These are phyloP conservation scores for Xylaria sp. DNA, from an alignment of 2,329 filamentous ascomycete genomes.

Conservation along the genomic window DNA sequence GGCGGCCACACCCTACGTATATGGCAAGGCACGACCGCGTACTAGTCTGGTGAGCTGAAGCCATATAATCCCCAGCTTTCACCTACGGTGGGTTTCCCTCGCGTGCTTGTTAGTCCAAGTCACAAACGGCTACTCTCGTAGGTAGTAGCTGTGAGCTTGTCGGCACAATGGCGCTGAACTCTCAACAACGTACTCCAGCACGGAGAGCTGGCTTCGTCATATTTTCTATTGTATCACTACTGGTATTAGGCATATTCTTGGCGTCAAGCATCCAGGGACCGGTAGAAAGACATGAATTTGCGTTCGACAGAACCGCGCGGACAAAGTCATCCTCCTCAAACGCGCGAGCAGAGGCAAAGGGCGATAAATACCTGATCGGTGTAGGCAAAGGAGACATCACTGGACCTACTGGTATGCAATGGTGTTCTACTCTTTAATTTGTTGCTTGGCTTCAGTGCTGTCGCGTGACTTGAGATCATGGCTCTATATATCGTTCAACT, in stretches of 20 bases:
- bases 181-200: slow-evolving; percentile 35
- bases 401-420: slow-evolving; percentile 66
- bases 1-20: slow-evolving; percentile 16
- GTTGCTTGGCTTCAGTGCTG: background rate
- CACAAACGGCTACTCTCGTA: slow-evolving; percentile 2
- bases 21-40: background rate
- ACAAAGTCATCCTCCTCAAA: slow-evolving; percentile 31
- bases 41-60: slow-evolving; percentile 16
- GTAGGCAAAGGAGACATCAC: slow-evolving; percentile 66
- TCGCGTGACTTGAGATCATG: background rate
- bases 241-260: slow-evolving; percentile 50
- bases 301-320: slow-evolving; percentile 36
- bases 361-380: slow-evolving; percentile 61
- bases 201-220: slow-evolving; percentile 44
- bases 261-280: slow-evolving; percentile 38
- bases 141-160: slow-evolving; percentile 22
- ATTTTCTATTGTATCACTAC: slow-evolving; percentile 49
- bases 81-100: slow-evolving; percentile 4
- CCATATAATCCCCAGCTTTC: slow-evolving; percentile 28
- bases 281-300: slow-evolving; percentile 33
- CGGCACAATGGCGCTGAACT: slow-evolving; percentile 37
- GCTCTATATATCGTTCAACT: background rate
- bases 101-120: slow-evolving; percentile 12
- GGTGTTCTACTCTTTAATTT: slow-evolving; percentile 5
- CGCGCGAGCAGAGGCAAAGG: slow-evolving; percentile 43